Conservation (phyloP, 495 filamentous ascomycete genomes). For the Xylaria sp. region DNA sequence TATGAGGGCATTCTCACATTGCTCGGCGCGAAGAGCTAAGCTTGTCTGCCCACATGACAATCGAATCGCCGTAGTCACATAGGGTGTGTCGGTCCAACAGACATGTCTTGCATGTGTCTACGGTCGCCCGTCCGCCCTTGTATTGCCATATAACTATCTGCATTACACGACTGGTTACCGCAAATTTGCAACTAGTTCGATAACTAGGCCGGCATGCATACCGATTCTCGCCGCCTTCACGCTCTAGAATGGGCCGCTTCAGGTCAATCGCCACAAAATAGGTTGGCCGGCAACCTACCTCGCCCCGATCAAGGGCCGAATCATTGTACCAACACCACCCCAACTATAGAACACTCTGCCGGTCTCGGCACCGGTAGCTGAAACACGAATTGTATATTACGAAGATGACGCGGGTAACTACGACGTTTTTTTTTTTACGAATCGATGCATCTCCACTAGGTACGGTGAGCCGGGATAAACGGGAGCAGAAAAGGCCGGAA, state of each 20-base stretch:
- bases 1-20: constrained; percentile 81
- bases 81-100: no score
- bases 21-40: constrained; percentile 51
- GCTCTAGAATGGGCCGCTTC: background rate
- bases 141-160: background rate
- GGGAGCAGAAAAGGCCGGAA: background rate
- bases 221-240: background rate
- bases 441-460: constrained; percentile 6
- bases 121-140: background rate
- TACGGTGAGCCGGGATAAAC: background rate
- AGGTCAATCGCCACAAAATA: background rate
- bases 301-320: background rate
- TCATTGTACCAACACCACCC: constrained; percentile 18
- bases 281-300: background rate
- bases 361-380: background rate
- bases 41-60: background rate
- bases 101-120: background rate
- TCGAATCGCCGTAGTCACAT: background rate
- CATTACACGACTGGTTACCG: constrained; percentile 6
- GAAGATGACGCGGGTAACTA: background rate
- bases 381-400: constrained; percentile 15
- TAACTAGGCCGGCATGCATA: background rate
- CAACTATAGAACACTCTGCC: background rate
- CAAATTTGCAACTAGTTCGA: constrained; percentile 2
- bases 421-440: constrained; percentile 5